Conservation (phyloP, 2,329 filamentous ascomycete species). For the Lachnellula suecica region DNA sequence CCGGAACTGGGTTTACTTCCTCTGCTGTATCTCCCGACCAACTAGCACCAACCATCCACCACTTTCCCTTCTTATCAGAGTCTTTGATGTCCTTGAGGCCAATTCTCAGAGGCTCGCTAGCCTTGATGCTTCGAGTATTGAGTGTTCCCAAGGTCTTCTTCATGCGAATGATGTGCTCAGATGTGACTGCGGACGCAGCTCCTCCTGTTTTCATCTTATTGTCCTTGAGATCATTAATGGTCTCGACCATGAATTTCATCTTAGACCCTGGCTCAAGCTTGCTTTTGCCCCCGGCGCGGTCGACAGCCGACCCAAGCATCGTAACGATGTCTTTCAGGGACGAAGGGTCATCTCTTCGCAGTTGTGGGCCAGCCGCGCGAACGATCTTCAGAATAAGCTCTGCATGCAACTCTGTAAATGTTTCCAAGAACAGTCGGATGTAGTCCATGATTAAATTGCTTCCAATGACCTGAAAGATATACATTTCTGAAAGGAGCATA, state of each 20-base stretch:
- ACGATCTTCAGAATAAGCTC: slow-evolving; percentile 85
- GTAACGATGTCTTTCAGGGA: slow-evolving; percentile 86
- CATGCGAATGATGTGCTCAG: slow-evolving; percentile 84
- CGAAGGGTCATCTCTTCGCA: slow-evolving; percentile 85
- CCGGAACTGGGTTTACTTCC: slow-evolving; percentile 29
- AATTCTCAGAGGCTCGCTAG: slow-evolving; percentile 78
- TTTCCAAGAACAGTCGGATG: slow-evolving; percentile 71
- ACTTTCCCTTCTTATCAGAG: slow-evolving; percentile 86
- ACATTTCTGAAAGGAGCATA: slow-evolving; percentile 80
- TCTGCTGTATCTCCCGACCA: slow-evolving; percentile 54
- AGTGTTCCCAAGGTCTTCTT: slow-evolving; percentile 83
- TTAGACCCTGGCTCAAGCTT: slow-evolving; percentile 82
- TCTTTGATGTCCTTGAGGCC: slow-evolving; percentile 79
- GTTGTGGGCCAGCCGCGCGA: slow-evolving; percentile 75
- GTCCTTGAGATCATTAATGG: slow-evolving; percentile 91
- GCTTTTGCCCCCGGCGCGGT: slow-evolving; percentile 63
- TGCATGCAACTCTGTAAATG: slow-evolving; percentile 81
- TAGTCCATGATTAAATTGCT: slow-evolving; percentile 88
- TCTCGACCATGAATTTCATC: slow-evolving; percentile 98
- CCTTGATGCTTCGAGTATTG: slow-evolving; percentile 66
- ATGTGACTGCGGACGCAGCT: slow-evolving; percentile 68
- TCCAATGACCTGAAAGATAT: slow-evolving; percentile 86
- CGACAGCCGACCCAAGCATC: slow-evolving; percentile 71
- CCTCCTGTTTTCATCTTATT: slow-evolving; percentile 80
- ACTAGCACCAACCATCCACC: slow-evolving; percentile 98